Evolutionary conservation across 2,329 filamentous ascomycete genomes (phyloP).

Genomic region (Didymella keratinophila): DNA sequence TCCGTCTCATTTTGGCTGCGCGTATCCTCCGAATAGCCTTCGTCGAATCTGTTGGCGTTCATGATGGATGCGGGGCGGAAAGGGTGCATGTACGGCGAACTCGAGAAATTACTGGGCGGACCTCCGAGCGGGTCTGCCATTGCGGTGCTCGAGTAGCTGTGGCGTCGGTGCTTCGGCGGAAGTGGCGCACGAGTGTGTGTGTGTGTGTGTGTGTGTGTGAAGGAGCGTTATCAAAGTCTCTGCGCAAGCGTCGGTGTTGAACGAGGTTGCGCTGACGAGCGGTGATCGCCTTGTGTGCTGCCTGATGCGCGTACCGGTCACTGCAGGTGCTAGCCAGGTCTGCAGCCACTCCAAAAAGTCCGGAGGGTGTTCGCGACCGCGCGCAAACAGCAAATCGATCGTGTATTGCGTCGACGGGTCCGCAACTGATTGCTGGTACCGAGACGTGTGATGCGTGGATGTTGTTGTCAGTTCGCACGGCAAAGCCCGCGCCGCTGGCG

Average conservation of each 20-base stretch:
- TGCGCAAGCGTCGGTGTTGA: neutral
- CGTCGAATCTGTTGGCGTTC: constrained; percentile 66
- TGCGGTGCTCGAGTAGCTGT: constrained; percentile 22
- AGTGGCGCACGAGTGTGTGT: neutral
- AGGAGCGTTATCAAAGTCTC: neutral
- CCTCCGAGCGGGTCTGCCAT: constrained; percentile 43
- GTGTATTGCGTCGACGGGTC: neutral
- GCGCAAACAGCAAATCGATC: neutral
- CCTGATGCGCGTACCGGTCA: constrained; percentile 13
- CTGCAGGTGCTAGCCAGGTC: constrained; percentile 1
- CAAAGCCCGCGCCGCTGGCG: constrained; percentile 2
- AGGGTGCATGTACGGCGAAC: constrained; percentile 46
- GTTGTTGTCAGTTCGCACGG: neutral
- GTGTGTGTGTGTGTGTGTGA: no score
- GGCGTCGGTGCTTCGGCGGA: constrained; percentile 1
- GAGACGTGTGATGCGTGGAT: neutral
- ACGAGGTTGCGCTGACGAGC: constrained; percentile 4
- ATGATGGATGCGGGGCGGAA: constrained; percentile 49
- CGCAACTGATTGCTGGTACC: neutral
- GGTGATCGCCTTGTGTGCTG: constrained; percentile 11
- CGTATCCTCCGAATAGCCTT: constrained; percentile 85
- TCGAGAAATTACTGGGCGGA: constrained; percentile 36
- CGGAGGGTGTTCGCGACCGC: neutral
- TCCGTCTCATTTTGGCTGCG: constrained; percentile 58
- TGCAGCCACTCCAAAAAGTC: neutral